phyloP scores from a whole-genome alignment of 805 yeast genomes.

The Candida ipomoeae region DNA sequence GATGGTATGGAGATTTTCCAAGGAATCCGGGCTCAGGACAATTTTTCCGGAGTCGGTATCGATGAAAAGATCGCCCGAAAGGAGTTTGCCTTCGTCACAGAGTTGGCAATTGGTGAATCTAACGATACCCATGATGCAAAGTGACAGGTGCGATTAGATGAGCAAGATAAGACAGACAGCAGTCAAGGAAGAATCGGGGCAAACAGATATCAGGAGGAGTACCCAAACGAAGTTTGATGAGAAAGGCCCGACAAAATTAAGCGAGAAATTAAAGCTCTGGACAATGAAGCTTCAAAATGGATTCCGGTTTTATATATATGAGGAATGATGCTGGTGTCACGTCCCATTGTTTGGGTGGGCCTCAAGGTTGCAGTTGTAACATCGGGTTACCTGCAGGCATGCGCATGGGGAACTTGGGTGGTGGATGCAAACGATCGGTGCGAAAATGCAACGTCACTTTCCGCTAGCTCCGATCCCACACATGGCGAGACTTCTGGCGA shows the following conservation, averaged over 20 bases:
- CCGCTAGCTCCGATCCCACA: not conserved
- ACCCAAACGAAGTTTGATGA: not conserved
- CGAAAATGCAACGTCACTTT: slow-evolving; percentile 15
- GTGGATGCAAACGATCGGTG: not conserved
- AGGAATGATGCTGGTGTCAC: not conserved
- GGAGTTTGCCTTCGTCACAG: slow-evolving; percentile 38
- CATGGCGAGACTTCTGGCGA: no score
- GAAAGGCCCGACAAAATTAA: not conserved
- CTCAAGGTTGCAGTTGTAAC: slow-evolving; percentile 10
- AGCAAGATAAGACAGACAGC: not conserved
- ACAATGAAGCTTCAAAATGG: not conserved
- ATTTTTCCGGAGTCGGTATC: slow-evolving; percentile 42
- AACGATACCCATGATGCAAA: slow-evolving; percentile 14
- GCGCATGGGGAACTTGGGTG: not conserved
- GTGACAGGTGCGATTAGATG: not conserved
- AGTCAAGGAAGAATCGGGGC: not conserved
- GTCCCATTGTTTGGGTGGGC: not conserved
- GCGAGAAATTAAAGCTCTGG: no score
- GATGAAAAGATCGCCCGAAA: slow-evolving; percentile 39
- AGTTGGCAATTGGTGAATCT: slow-evolving; percentile 41
- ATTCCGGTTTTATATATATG: not conserved
- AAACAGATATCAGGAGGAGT: not conserved
- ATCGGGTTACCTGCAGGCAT: not conserved
- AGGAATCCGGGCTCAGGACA: slow-evolving; percentile 21
- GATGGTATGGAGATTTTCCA: slow-evolving; percentile 21